Evolutionary conservation across 2,329 filamentous ascomycete genomes (phyloP), one percentile per base, ranked within the genome.

Genomic region (Colletotrichum chlorophyti): DNA sequence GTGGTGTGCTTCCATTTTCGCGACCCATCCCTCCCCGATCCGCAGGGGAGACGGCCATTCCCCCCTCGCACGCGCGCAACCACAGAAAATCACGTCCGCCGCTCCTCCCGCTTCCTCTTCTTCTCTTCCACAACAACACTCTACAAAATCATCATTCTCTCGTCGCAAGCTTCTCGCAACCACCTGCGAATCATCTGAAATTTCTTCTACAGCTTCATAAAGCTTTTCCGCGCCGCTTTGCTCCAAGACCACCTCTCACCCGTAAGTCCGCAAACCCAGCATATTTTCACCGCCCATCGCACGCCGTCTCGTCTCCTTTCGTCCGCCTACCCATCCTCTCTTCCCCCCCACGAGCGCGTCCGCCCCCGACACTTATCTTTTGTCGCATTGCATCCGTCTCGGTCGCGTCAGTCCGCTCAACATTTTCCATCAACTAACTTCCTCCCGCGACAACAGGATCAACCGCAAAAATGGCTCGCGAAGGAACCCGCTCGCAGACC

Each of bases 401-500:
- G 26, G 10, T 60, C 57, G 57, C 57, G 35, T 59, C 38, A 10
- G 17, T 40, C 23, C 31, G 14, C 10, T 23, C 12, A 15, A 24
- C 14, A 3, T 26, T 2, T 24, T 12, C 17, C 21, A 4, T 2
- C 8, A 15, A 14, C 51, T 15, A 5, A 50, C 21, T 14, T 15
- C 6, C 3, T 7, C 21, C 2, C 15, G 51, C 55, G 41, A 45
- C 37, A 14, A 19, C 37, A n/a, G 19, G 38, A 31, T 32, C 24
- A 42, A 27, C 8, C 14, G 31, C 32, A 34, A 50, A 64, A 58
- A 82, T 82, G 79, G 71, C 76, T 65, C 78, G 78, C 67, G 79
- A 81, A 74, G 79, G 79, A 64, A 82, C 79, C 51, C 78, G 79
- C 69, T 83, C 81, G 46, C 71, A 72, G 65, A 83, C 80, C 31